Evolutionary conservation across 306 rosid species (phyloP).

Genomic region (Malus sylvestris): DNA sequence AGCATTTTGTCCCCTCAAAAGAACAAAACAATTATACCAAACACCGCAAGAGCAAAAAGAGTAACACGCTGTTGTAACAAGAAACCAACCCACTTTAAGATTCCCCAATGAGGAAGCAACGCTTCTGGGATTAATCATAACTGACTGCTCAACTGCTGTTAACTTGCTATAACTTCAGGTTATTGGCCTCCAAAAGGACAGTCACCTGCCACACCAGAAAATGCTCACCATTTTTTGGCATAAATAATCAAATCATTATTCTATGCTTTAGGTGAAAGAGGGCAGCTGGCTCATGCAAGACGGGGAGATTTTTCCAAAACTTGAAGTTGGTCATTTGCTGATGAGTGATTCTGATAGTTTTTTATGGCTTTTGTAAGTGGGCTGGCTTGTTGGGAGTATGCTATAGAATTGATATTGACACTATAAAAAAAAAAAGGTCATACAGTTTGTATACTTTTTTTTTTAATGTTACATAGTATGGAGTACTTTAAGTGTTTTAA

Average conservation of each 20-base stretch:
- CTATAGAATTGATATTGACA: not conserved
- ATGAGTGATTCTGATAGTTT: not conserved
- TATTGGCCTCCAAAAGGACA: not conserved
- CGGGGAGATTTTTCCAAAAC: too few relatives aligned
- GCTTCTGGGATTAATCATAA: not conserved
- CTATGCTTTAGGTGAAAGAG: not conserved
- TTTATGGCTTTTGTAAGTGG: not conserved
- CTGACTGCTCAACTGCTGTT: conserved; percentile 1
- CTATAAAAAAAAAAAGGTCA: too few relatives aligned
- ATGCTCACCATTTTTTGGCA: not conserved
- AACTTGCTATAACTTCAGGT: not conserved
- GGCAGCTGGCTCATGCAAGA: too few relatives aligned
- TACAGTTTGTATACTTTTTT: too few relatives aligned
- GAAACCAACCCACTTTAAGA: not conserved
- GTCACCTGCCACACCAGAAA: not conserved
- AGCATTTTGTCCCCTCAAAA: not conserved
- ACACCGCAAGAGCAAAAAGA: not conserved
- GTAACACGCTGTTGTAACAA: not conserved
- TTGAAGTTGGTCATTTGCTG: not conserved
- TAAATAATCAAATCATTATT: not conserved
- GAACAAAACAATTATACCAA: not conserved
- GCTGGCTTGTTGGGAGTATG: not conserved
- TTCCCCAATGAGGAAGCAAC: not conserved
- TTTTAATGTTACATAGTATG: too few relatives aligned
- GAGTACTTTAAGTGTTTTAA: too few relatives aligned